phyloP scores from a whole-genome alignment of 1,139 yeast genomes.

The Hansenula sp. region DNA sequence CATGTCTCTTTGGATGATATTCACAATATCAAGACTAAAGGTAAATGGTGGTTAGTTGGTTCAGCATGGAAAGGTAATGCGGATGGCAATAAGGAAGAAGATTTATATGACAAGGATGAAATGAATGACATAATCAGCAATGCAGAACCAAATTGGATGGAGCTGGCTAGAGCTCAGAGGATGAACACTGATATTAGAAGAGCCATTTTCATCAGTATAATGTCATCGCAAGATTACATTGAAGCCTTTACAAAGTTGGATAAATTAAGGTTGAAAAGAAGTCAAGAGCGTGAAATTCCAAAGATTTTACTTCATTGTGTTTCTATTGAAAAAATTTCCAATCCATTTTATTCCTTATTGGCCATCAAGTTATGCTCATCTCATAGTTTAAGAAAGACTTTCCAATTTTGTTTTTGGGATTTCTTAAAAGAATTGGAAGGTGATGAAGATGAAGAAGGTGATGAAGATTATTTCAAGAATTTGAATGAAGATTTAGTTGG shows the following conservation, averaged over 20 bases:
- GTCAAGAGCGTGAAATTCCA: slow-evolving; percentile 89
- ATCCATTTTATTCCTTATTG: slow-evolving; percentile 85
- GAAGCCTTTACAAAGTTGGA: slow-evolving; percentile 84
- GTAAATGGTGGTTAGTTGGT: slow-evolving; percentile 99
- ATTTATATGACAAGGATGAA: slow-evolving; percentile 21
- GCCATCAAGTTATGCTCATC: slow-evolving; percentile 76
- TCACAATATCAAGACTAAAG: slow-evolving; percentile 66
- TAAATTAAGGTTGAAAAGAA: slow-evolving; percentile 69
- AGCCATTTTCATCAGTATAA: slow-evolving; percentile 87
- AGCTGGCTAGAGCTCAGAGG: slow-evolving; percentile 77
- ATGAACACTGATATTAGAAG: slow-evolving; percentile 96
- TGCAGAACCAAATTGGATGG: slow-evolving; percentile 77
- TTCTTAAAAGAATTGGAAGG: slow-evolving; percentile 69
- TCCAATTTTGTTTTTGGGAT: slow-evolving; percentile 92
- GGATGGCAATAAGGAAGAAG: slow-evolving; percentile 23
- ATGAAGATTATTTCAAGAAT: slow-evolving; percentile 25
- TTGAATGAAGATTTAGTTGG: slow-evolving; percentile 27
- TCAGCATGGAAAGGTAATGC: slow-evolving; percentile 84
- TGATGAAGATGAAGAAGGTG: slow-evolving; percentile 38
- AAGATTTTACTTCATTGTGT: slow-evolving; percentile 83
- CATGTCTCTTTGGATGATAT: slow-evolving; percentile 86
- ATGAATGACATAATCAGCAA: slow-evolving; percentile 23
- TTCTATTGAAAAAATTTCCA: slow-evolving; percentile 76
- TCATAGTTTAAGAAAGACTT: slow-evolving; percentile 67
- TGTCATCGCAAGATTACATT: slow-evolving; percentile 91